Percentiles rank a stretch among this genome's conserved stretches.
Evolutionary conservation across 192 early-diverging fungal species (phyloP).

Genomic region (Gonapodya prolifera): DNA sequence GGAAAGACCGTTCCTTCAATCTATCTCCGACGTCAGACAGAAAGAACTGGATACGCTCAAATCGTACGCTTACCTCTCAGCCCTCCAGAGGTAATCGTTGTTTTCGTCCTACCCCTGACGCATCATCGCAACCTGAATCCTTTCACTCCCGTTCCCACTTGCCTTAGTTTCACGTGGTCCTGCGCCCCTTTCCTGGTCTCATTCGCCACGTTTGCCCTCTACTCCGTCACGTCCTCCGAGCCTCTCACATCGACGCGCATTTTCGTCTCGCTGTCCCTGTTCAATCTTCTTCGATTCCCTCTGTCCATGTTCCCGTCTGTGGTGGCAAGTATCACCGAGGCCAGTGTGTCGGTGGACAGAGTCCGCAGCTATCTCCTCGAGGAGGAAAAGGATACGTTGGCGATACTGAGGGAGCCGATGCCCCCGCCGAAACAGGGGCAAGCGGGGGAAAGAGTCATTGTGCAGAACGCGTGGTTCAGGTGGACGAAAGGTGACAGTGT

Average conservation of each 20-base stretch:
- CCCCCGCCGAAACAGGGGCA: too few relatives aligned
- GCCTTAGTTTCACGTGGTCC: slow-evolving; percentile 51
- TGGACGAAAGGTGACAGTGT: too few relatives aligned
- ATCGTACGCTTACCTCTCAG: slow-evolving; percentile 55
- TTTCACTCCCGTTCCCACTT: too few relatives aligned
- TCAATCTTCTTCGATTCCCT: slow-evolving; percentile 85
- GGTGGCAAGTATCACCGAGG: slow-evolving; percentile 61
- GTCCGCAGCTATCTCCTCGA: slow-evolving; percentile 62
- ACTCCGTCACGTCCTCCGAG: slow-evolving; percentile 42
- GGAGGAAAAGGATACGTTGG: slow-evolving; percentile 63
- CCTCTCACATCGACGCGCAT: slow-evolving; percentile 12
- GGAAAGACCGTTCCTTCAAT: slow-evolving; percentile 56
- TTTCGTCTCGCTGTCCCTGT: slow-evolving; percentile 84
- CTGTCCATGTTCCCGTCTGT: slow-evolving; percentile 71
- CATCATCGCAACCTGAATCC: too few relatives aligned
- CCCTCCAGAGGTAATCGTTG: slow-evolving; percentile 32
- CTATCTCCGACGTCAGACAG: slow-evolving; percentile 48
- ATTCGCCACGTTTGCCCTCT: slow-evolving; percentile 68
- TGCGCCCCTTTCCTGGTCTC: slow-evolving; percentile 82
- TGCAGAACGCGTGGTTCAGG: slow-evolving; percentile 29
- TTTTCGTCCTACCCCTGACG: too few relatives aligned
- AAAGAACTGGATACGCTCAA: slow-evolving; percentile 63
- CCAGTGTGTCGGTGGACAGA: slow-evolving; percentile 69
- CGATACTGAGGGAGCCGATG: too few relatives aligned
- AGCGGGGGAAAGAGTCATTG: too few relatives aligned